Evolutionary conservation across 495 filamentous ascomycete species (phyloP).

Genomic region (Physcia stellaris): DNA sequence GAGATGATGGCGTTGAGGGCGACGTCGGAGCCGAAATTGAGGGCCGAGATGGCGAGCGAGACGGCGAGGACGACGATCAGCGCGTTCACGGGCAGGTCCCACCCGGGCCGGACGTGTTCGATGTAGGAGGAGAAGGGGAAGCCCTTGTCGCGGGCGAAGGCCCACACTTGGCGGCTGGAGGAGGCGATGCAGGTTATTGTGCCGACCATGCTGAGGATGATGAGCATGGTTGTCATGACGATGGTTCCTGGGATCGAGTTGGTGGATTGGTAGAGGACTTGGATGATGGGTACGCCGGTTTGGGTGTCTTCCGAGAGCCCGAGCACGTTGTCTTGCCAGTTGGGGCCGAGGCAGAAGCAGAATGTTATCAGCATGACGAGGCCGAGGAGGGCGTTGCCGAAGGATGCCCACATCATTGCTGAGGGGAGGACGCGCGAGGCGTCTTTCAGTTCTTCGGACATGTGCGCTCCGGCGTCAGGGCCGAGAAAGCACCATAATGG

Average conservation of each 20-base stretch:
- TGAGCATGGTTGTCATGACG: conserved; percentile 23
- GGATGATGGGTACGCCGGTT: conserved; percentile 32
- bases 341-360: conserved; percentile 33
- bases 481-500: conserved; percentile 18
- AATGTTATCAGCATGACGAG: conserved; percentile 39
- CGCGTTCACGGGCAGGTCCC: conserved; percentile 40
- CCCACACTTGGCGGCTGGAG: conserved; percentile 26
- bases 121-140: conserved; percentile 28
- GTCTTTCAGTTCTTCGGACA: conserved; percentile 40
- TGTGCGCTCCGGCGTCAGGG: conserved; percentile 30
- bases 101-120: conserved; percentile 28
- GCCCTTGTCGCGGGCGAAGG: conserved; percentile 31
- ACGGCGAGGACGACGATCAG: conserved; percentile 25
- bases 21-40: conserved; percentile 39
- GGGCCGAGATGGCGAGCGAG: conserved; percentile 34
- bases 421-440: conserved; percentile 37
- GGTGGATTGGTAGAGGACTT: conserved; percentile 32
- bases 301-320: too few species aligned
- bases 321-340: conserved; percentile 26
- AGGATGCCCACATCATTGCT: conserved; percentile 34
- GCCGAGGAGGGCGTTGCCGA: conserved; percentile 34
- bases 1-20: conserved; percentile 36
- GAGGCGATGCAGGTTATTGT: conserved; percentile 28
- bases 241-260: conserved; percentile 24
- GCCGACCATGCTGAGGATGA: conserved; percentile 25